phyloP scores from a whole-genome alignment of 148 eudicot genomes.

The Vaccinium vitisidaea region DNA sequence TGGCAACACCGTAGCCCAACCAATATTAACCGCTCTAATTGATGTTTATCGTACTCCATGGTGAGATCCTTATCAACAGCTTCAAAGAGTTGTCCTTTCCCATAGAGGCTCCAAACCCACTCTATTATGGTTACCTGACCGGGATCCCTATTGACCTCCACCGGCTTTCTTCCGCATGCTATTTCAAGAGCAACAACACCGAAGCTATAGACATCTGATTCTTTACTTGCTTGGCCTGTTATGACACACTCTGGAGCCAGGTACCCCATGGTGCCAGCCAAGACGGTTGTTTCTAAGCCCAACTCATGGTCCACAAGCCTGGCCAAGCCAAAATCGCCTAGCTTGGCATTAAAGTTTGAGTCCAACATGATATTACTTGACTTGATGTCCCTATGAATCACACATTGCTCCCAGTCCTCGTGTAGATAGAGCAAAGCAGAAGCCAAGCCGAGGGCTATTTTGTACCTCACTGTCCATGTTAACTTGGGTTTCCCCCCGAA shows the following conservation, averaged over 20 bases:
- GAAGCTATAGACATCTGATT: background rate
- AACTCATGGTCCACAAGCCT: background rate
- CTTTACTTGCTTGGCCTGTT: background rate
- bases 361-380: background rate
- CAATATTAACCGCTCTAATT: background rate
- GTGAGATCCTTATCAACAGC: background rate
- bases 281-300: background rate
- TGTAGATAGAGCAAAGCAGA: background rate
- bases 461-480: slow-evolving; percentile 1
- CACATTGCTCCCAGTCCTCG: background rate
- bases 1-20: background rate
- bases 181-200: slow-evolving; percentile 1
- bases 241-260: background rate
- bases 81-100: background rate
- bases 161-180: background rate
- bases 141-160: background rate
- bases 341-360: background rate
- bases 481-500: background rate
- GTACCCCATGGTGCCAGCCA: background rate
- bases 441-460: background rate
- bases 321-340: slow-evolving; percentile 4
- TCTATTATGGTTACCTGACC: background rate
- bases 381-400: slow-evolving; percentile 2
- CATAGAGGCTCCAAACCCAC: background rate
- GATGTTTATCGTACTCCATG: background rate